Base-by-base conservation (phyloP, 441 rosid species). In the Lepidium campestre region DNA sequence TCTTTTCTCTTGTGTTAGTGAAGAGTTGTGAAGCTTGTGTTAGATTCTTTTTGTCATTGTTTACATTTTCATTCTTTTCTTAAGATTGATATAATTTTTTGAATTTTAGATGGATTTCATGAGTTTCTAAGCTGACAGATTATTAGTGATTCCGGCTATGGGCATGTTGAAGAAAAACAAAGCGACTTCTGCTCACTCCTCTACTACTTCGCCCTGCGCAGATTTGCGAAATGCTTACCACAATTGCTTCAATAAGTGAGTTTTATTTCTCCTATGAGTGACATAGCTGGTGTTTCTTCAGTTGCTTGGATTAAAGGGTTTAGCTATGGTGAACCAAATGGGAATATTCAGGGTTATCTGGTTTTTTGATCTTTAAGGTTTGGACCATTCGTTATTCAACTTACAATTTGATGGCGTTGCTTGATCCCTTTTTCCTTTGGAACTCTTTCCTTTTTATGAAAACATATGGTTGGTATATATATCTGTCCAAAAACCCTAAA, bases 231-330 rank as follows among this genome's bases (percentile, higher is more conserved):
- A 79, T 6, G 92, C 93, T 76, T 90, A 86, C 68, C 77, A 88
- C 77, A 81, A 75, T 67, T 90, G 98, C 82, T 93, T 93, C 79
- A 85, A 93, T 82, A 82, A 82, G 98, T 90, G 25, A 7, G 53
- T 57, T 35, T 58, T 2, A 17, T 42, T 15, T 61, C 18, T 65
- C 50, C 42, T 54, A 25, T 54, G 12, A 35, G 17, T 4, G 15
- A 53, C 3, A 3, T 5, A 10, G 22, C 42, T 35, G 36, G 7
- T 34, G 25, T 54, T 17, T 53, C 1, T 54, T 54, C 25, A 17
- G 8, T 54, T 54, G 15, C 39, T 54, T 6, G 19, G 22, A 36
- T 31, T 68, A 41, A 29, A 11, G 49, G 42, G 19, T 35, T 37
- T 46, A 31, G 31, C 20, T 37, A 12, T 20, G 20, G 45, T 42